These are phyloP conservation scores for Marasmius oreades DNA, from an alignment of 1,284 basidiomycete species.

Conservation along the genomic window DNA sequence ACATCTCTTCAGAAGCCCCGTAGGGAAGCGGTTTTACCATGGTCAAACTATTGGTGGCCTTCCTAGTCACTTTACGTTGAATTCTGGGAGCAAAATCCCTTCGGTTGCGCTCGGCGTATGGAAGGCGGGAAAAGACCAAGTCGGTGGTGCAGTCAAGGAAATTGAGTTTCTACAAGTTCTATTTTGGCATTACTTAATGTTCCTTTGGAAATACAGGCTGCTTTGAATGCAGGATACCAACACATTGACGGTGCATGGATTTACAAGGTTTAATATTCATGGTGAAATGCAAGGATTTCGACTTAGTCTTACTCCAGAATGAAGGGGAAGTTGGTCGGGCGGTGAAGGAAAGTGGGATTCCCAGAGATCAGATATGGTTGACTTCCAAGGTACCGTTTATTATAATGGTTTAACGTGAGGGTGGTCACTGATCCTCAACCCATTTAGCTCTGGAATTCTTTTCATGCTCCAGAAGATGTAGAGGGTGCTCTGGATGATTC, in stretches of 20 bases:
- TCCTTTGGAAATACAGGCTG: slow-evolving; percentile 34
- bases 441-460: slow-evolving; percentile 63
- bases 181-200: background rate
- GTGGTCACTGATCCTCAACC: background rate
- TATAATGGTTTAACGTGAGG: background rate
- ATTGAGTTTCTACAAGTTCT: background rate
- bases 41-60: slow-evolving; percentile 12
- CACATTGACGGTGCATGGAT: slow-evolving; percentile 78
- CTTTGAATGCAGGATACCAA: slow-evolving; percentile 57
- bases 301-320: slow-evolving; percentile 40
- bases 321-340: slow-evolving; percentile 76
- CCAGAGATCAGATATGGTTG: slow-evolving; percentile 66
- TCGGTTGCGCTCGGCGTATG: slow-evolving; percentile 52
- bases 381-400: slow-evolving; percentile 39
- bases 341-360: slow-evolving; percentile 51
- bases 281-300: background rate
- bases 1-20: background rate
- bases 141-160: slow-evolving; percentile 57
- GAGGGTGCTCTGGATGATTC: slow-evolving; percentile 68
- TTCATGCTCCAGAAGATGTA: slow-evolving; percentile 64
- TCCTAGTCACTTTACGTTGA: slow-evolving; percentile 31
- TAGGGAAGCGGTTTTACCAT: background rate
- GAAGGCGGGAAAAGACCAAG: slow-evolving; percentile 49
- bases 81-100: slow-evolving; percentile 37
- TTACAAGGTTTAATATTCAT: slow-evolving; percentile 42